These are phyloP conservation scores for Phycomyces nitens DNA, from an alignment of 192 early-diverging fungal species.

Conservation along the genomic window DNA sequence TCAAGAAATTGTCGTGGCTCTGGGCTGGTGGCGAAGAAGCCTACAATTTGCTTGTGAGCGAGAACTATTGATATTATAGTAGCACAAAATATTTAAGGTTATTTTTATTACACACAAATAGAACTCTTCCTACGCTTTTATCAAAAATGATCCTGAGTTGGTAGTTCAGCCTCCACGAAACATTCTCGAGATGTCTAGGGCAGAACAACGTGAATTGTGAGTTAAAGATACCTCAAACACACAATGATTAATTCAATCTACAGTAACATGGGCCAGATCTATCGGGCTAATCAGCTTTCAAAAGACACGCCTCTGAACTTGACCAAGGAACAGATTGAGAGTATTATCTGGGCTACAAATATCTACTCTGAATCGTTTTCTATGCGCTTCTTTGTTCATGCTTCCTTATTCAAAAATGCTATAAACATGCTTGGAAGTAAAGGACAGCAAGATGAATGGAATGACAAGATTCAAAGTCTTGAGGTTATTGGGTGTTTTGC, in stretches of 20 bases:
- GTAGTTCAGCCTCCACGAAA: slow-evolving; percentile 44
- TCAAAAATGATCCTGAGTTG: slow-evolving; percentile 52
- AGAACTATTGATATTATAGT: too few relatives aligned
- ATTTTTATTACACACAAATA: not conserved
- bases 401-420: slow-evolving; percentile 53
- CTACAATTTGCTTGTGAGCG: slow-evolving; percentile 40
- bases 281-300: slow-evolving; percentile 35
- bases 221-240: not conserved
- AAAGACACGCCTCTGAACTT: slow-evolving; percentile 7
- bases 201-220: slow-evolving; percentile 52
- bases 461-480: slow-evolving; percentile 50
- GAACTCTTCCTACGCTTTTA: slow-evolving; percentile 38
- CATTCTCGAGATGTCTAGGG: slow-evolving; percentile 43
- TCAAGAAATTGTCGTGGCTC: slow-evolving; percentile 45
- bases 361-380: slow-evolving; percentile 54
- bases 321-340: slow-evolving; percentile 7
- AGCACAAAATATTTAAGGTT: too few relatives aligned
- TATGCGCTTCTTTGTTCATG: slow-evolving; percentile 63
- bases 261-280: slow-evolving; percentile 53
- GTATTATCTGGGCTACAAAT: slow-evolving; percentile 11
- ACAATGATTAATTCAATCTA: not conserved
- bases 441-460: slow-evolving; percentile 53
- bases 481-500: slow-evolving; percentile 63
- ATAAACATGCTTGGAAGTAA: slow-evolving; percentile 54
- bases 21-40: slow-evolving; percentile 46